A percentile compares a stretch with the other conserved stretches of the same genome.
These are phyloP conservation scores for Crotalaria pallida DNA, from an alignment of 306 rosid genomes.

Conservation along the genomic window DNA sequence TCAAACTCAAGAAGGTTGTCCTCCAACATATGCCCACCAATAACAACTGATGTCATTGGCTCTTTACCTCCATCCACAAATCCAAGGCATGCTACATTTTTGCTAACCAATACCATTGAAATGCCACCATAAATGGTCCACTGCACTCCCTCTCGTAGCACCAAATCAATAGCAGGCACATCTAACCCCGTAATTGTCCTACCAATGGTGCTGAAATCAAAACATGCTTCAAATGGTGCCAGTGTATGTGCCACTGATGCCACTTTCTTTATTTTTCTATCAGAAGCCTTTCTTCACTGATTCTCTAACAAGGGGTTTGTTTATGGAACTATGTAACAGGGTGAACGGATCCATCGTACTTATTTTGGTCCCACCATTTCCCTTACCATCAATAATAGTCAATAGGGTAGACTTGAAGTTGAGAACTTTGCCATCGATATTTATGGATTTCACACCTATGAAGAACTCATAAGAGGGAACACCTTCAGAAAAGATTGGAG, in stretches of 20 bases:
- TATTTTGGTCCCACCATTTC: constrained; percentile 32
- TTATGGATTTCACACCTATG: constrained; percentile 22
- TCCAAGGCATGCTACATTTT: constrained; percentile 21
- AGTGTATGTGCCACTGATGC: constrained; percentile 7
- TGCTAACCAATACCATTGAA: constrained; percentile 27
- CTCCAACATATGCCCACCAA: constrained; percentile 21
- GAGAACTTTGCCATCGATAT: constrained; percentile 13
- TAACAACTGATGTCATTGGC: constrained; percentile 12
- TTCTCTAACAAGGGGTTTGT: constrained; percentile 21
- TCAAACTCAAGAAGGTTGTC: constrained; percentile 30
- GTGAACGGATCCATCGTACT: constrained; percentile 20
- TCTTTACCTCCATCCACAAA: constrained; percentile 30
- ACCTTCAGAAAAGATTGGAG: constrained; percentile 9
- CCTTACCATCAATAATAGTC: constrained; percentile 13
- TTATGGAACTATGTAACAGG: constrained; percentile 13
- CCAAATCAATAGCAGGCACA: constrained; percentile 28
- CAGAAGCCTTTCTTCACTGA: constrained; percentile 25
- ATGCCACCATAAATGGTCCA: constrained; percentile 30
- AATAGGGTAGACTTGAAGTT: constrained; percentile 21
- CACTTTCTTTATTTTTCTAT: constrained; percentile 23
- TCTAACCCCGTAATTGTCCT: neutral
- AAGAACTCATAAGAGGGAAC: constrained; percentile 29
- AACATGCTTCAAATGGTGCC: constrained; percentile 30
- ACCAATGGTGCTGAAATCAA: constrained; percentile 8
- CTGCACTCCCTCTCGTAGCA: neutral